A percentile compares a stretch with the other conserved stretches of the same genome.
Conservation (phyloP, 192 early-diverging fungal genomes). For the Backusella australiensis region DNA sequence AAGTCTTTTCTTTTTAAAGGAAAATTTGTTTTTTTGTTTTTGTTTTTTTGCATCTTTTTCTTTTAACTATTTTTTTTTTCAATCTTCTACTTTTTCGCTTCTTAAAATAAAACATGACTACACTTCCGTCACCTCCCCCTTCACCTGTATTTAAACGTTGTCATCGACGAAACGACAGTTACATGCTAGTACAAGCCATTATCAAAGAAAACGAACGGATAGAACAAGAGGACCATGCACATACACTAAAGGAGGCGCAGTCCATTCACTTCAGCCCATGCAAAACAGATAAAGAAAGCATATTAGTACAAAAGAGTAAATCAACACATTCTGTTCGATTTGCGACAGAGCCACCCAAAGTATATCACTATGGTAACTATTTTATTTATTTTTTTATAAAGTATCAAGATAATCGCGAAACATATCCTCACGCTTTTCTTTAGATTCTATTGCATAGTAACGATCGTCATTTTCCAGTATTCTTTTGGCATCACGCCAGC, state of each 20-base stretch:
- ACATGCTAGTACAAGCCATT: neutral
- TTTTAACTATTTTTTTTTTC: neutral
- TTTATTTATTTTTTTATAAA: neutral
- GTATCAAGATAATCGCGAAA: conserved; percentile 62
- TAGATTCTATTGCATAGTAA: conserved; percentile 62
- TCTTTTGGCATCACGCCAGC: conserved; percentile 66
- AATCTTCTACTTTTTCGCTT: neutral
- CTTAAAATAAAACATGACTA: neutral
- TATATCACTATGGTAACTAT: conserved; percentile 13
- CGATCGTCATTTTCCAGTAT: conserved; percentile 65
- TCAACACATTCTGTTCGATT: conserved; percentile 13
- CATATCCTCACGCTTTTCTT: conserved; percentile 63
- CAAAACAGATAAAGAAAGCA: neutral
- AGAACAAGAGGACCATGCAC: neutral
- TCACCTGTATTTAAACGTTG: conserved; percentile 7
- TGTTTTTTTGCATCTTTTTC: neutral
- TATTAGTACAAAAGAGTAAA: neutral
- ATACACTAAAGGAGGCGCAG: neutral
- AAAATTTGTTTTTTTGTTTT: neutral
- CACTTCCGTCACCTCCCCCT: conserved; percentile 13
- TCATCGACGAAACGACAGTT: conserved; percentile 9
- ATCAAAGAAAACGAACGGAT: conserved; percentile 4
- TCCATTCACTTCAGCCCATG: neutral
- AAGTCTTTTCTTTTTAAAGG: neutral
- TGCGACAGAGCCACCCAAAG: conserved; percentile 16